Evolutionary conservation across 192 early-diverging fungal genomes (phyloP), one percentile per base, ranked within the genome.

Genomic region (Coemansia sp.): DNA sequence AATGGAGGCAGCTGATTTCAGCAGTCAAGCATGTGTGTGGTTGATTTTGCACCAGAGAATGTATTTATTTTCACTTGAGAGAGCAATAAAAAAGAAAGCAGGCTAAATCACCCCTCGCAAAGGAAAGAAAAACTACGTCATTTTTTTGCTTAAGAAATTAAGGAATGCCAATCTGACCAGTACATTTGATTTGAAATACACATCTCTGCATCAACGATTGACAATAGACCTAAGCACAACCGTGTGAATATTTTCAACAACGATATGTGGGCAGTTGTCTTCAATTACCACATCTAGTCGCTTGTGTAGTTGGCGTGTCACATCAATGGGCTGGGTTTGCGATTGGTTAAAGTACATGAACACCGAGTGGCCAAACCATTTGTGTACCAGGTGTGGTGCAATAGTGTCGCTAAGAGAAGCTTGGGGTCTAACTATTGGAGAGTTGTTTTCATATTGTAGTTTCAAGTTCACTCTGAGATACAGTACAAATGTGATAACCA

Each of bases 331-430:
- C 11, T 58, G 57, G 7, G 57, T 58, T 58, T 58, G 57, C 29
- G 57, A 58, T 18, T 58, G 57, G 57, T 58, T 58, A 33, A 58
- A 33, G 29, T 58, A 58, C 29, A 58, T 33, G 33, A 58, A 58
- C 57, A 58, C 57, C 2, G 57, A 58, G 24, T 58, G 57, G 12
- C 57, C 57, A 58, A 58, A 58, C 57, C 57, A 58, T 16, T 58
- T 58, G 31, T 58, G 57, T 34, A 58, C 57, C 57, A 58, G 36
- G 57, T 58, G 57, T 15, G 57, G 57, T 6, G 57, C 33, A 58
- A 58, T 58, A 18, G 57, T 34, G 31, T 58, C 57, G 16, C 29
- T 24, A 5, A 58, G 57, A 58, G 57, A 58, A 33, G 16, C 31
- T 16, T 34, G 13, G 1, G 31, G 16, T 34, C 57, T 58, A 16